A percentile compares a stretch with the other conserved stretches of the same genome.
Evolutionary conservation across 2,329 filamentous ascomycete species (phyloP).

Genomic region (Juglanconis sp.): DNA sequence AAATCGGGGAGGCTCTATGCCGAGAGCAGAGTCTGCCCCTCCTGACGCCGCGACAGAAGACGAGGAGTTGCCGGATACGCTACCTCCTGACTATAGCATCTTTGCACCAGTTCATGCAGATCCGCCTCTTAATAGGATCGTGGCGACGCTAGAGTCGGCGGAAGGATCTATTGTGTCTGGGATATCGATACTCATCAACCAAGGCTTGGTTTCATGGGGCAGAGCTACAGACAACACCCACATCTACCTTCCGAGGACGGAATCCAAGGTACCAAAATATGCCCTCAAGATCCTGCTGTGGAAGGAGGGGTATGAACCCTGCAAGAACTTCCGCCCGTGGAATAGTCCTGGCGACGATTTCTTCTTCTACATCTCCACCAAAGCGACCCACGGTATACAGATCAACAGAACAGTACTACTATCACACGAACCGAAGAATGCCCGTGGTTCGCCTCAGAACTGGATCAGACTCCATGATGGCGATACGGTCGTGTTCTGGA

Average conservation of each 20-base stretch:
- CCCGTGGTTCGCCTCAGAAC: conserved; percentile 50
- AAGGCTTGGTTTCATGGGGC: conserved; percentile 73
- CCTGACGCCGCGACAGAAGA: background rate
- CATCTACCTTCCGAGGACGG: conserved; percentile 58
- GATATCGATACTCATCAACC: conserved; percentile 63
- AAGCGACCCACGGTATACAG: conserved; percentile 70
- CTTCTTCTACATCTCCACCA: conserved; percentile 74
- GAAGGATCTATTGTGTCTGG: conserved; percentile 61
- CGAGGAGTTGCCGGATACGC: conserved; percentile 33
- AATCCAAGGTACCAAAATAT: conserved; percentile 75
- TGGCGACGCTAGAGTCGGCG: conserved; percentile 66
- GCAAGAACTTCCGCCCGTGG: conserved; percentile 50
- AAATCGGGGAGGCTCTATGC: background rate
- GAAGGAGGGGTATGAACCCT: conserved; percentile 63
- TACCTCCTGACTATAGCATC: conserved; percentile 34
- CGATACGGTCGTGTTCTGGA: conserved; percentile 73
- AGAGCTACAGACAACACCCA: conserved; percentile 66
- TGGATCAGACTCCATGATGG: conserved; percentile 73
- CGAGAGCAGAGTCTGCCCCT: background rate
- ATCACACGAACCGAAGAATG: conserved; percentile 53
- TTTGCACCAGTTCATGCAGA: conserved; percentile 33
- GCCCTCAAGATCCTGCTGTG: conserved; percentile 77
- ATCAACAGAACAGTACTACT: conserved; percentile 70
- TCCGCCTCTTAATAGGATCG: conserved; percentile 36
- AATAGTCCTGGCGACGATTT: conserved; percentile 54